Evolutionary conservation across 2,329 filamentous ascomycete species (phyloP).

Genomic region (Botrytis hyacinthi): DNA sequence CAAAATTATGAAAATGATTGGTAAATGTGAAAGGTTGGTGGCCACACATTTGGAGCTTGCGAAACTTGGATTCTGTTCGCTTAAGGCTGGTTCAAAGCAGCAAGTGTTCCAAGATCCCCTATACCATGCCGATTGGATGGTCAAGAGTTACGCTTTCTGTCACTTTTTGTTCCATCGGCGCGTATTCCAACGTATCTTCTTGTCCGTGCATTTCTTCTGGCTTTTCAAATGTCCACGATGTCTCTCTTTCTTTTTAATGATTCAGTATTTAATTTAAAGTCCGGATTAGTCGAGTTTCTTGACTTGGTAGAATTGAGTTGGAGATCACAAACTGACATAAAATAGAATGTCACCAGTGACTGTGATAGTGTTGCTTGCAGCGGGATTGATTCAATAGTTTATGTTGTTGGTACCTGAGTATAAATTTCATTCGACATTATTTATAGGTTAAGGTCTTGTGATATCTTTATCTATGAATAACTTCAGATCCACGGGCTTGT

Average conservation of each 20-base stretch:
- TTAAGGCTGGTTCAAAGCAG: constrained; percentile 30
- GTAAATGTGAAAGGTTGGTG: not conserved
- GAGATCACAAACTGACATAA: not conserved
- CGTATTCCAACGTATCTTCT: constrained; percentile 14
- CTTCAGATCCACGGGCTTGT: not conserved
- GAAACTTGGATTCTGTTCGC: constrained; percentile 10
- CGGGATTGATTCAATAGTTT: constrained; percentile 18
- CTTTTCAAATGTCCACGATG: not conserved
- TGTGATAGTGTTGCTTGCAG: constrained; percentile 6
- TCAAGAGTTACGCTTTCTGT: constrained; percentile 7
- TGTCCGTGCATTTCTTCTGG: constrained; percentile 9
- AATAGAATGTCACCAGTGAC: not conserved
- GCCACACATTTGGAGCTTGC: not conserved
- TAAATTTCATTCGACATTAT: constrained; percentile 12
- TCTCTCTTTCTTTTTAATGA: not conserved
- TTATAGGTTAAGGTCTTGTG: constrained; percentile 16
- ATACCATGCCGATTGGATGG: constrained; percentile 30
- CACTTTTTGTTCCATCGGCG: constrained; percentile 14
- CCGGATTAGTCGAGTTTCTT: not conserved
- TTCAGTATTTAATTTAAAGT: not conserved
- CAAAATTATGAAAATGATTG: not conserved
- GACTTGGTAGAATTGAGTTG: not conserved
- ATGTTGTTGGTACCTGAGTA: not conserved
- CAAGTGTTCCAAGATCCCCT: constrained; percentile 35
- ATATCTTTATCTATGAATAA: constrained; percentile 18